A percentile compares a stretch with the other conserved stretches of the same genome.
These are phyloP conservation scores for Hyphopichia homilentoma DNA, from an alignment of 805 yeast genomes.

Conservation along the genomic window DNA sequence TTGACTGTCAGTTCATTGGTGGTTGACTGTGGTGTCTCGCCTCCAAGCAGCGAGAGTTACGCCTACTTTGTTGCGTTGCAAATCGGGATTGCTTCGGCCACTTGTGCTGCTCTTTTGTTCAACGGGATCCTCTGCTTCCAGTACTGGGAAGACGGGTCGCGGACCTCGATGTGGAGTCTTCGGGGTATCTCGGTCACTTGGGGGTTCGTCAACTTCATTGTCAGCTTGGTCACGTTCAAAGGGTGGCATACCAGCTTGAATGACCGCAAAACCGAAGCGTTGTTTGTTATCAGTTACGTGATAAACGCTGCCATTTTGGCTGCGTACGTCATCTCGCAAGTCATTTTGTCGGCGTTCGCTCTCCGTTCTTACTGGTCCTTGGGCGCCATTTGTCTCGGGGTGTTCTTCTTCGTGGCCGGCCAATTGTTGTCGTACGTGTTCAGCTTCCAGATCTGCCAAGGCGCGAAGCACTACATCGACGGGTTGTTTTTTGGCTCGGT, in stretches of 20 bases:
- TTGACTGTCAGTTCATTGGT: slow-evolving; percentile 64
- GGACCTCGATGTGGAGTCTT: slow-evolving; percentile 53
- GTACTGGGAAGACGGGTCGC: slow-evolving; percentile 93
- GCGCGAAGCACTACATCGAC: slow-evolving; percentile 81
- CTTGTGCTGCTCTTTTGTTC: slow-evolving; percentile 64
- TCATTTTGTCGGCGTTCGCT: slow-evolving; percentile 61
- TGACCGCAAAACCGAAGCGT: slow-evolving; percentile 53
- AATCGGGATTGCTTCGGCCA: slow-evolving; percentile 66
- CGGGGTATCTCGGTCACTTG: slow-evolving; percentile 51
- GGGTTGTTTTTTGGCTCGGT: slow-evolving; percentile 83
- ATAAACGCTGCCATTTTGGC: slow-evolving; percentile 65
- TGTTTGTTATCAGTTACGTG: slow-evolving; percentile 69
- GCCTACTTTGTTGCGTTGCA: slow-evolving; percentile 84
- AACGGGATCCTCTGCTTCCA: slow-evolving; percentile 84
- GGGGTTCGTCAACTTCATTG: slow-evolving; percentile 62
- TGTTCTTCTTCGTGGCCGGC: slow-evolving; percentile 75
- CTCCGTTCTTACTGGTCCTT: slow-evolving; percentile 83
- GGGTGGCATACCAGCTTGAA: slow-evolving; percentile 51
- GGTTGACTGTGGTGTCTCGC: slow-evolving; percentile 90
- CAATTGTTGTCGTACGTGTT: slow-evolving; percentile 73
- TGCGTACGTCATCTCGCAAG: slow-evolving; percentile 63
- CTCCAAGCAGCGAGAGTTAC: slow-evolving; percentile 73
- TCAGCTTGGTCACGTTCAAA: slow-evolving; percentile 71
- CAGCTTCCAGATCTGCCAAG: slow-evolving; percentile 61
- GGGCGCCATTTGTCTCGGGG: slow-evolving; percentile 74